Percentiles rank a stretch among this genome's conserved stretches.
Evolutionary conservation across 768 basidiomycete genomes (phyloP).

Genomic region (Lactarius pseudohatsudake): DNA sequence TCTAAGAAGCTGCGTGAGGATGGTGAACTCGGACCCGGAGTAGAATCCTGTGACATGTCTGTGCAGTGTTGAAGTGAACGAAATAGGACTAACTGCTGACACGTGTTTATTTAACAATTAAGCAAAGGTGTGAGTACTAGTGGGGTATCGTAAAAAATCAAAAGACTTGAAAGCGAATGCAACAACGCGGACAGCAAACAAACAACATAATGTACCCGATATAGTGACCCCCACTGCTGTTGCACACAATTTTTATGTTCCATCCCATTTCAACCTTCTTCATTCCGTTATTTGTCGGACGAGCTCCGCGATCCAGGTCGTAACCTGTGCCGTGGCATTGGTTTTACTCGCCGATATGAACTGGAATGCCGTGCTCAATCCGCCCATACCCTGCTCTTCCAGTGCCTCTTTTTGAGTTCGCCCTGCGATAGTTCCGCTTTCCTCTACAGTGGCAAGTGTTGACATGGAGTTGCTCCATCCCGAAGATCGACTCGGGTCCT

Average conservation of each 20-base stretch:
- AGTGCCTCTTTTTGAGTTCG: conserved; percentile 57
- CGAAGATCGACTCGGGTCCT: conserved; percentile 48
- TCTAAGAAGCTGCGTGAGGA: conserved; percentile 35
- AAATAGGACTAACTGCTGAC: background rate
- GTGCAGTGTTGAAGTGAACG: background rate
- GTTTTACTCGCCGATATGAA: conserved; percentile 53
- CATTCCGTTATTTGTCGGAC: conserved; percentile 52
- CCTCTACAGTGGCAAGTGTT: conserved; percentile 64
- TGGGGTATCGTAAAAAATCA: conserved; percentile 26
- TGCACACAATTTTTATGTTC: conserved; percentile 15
- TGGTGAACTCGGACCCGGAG: conserved; percentile 33
- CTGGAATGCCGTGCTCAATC: conserved; percentile 68
- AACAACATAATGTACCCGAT: conserved; percentile 15
- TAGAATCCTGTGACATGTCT: conserved; percentile 13
- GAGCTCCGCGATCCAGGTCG: conserved; percentile 72
- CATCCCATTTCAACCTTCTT: conserved; percentile 26
- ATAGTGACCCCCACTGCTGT: background rate
- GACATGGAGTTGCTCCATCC: conserved; percentile 56
- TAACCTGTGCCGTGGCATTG: conserved; percentile 54
- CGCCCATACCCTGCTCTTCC: conserved; percentile 72
- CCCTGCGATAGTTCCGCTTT: conserved; percentile 43
- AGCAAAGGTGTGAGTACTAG: conserved; percentile 13
- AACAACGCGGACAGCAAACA: conserved; percentile 22
- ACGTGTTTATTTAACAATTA: conserved; percentile 19
- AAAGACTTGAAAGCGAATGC: conserved; percentile 17